Conservation (phyloP, 495 filamentous ascomycete genomes). For the Darksidea phi region DNA sequence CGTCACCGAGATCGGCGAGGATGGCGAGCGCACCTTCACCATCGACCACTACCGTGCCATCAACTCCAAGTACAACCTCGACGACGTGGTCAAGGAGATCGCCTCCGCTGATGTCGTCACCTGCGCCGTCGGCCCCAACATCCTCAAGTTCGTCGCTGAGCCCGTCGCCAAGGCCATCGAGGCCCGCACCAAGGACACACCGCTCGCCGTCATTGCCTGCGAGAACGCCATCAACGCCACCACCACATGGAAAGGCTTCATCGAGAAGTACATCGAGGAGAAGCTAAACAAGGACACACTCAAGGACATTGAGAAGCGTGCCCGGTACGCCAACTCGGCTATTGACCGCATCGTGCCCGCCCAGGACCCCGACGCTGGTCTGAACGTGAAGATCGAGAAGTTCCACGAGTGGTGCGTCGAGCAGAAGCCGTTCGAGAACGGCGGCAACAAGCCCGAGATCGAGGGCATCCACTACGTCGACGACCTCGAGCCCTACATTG, state of each 20-base stretch:
- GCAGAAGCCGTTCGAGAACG: conserved; percentile 66
- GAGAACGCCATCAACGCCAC: conserved; percentile 96
- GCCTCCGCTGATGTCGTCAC: conserved; percentile 84
- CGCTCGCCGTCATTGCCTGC: conserved; percentile 90
- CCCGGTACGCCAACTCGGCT: conserved; percentile 87
- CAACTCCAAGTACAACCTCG: conserved; percentile 82
- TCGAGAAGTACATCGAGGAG: conserved; percentile 77
- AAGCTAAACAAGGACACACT: conserved; percentile 45
- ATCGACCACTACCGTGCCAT: conserved; percentile 95
- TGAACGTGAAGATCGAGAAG: conserved; percentile 93
- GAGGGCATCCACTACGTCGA: conserved; percentile 89
- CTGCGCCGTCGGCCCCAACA: conserved; percentile 92
- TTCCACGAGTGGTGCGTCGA: conserved; percentile 99
- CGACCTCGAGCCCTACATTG: conserved; percentile 89
- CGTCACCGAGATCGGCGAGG: conserved; percentile 87
- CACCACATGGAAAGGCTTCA: conserved; percentile 74
- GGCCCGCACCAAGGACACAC: conserved; percentile 64
- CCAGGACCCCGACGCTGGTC: conserved; percentile 71
- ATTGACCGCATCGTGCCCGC: conserved; percentile 96
- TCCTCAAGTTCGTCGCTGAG: conserved; percentile 93
- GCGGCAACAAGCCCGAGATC: conserved; percentile 65
- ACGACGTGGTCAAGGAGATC: conserved; percentile 79
- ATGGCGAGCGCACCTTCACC: conserved; percentile 74
- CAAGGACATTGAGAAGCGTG: conserved; percentile 43
- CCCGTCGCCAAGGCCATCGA: conserved; percentile 90